A percentile compares a stretch with the other conserved stretches of the same genome.
phyloP scores from a whole-genome alignment of 2,329 filamentous ascomycete species.

The Penicillium sp. region DNA sequence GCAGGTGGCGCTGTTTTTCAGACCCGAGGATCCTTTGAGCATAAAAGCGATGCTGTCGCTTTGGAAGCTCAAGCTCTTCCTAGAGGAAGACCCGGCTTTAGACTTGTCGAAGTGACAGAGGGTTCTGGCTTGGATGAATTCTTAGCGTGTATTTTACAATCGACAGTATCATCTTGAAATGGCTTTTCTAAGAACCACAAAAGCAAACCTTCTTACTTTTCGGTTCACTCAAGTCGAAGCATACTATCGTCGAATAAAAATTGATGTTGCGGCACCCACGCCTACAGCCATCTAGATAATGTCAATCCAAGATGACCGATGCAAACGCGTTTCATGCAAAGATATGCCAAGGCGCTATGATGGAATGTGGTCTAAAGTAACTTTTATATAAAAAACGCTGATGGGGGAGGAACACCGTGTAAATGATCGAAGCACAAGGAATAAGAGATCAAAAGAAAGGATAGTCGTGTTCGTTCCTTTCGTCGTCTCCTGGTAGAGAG shows the following conservation, averaged over 20 bases:
- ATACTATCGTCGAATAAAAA: not conserved
- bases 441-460: not conserved
- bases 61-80: slow-evolving; percentile 40
- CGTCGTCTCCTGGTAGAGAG: not conserved
- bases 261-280: not conserved
- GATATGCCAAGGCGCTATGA: not conserved
- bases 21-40: slow-evolving; percentile 28
- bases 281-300: not conserved
- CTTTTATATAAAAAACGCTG: not conserved
- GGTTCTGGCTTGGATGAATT: not conserved
- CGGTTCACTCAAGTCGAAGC: not conserved
- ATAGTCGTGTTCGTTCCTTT: slow-evolving; percentile 1
- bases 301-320: not conserved
- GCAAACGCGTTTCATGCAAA: not conserved
- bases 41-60: slow-evolving; percentile 35
- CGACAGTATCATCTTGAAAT: not conserved
- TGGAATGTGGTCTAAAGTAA: not conserved
- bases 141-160: not conserved
- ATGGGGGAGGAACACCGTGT: not conserved
- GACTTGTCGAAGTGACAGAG: not conserved
- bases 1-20: slow-evolving; percentile 36
- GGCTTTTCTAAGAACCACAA: not conserved
- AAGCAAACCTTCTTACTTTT: not conserved
- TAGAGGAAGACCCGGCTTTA: slow-evolving; percentile 13
- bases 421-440: not conserved